Base-by-base conservation (phyloP, 2,329 filamentous ascomycete species). In the Pestalotiopsis sp. region DNA sequence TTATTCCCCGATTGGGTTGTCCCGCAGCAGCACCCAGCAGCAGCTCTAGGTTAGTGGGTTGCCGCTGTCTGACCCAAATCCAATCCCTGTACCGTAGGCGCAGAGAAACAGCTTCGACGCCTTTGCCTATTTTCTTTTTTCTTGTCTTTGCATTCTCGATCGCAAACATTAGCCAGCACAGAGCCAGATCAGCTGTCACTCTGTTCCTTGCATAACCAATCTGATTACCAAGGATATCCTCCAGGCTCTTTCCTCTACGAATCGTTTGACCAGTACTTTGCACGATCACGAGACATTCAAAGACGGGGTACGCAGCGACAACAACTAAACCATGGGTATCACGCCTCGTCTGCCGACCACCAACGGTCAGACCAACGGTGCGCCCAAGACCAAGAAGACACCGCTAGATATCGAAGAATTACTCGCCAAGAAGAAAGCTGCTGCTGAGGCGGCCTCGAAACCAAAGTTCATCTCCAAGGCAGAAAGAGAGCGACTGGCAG, bases 371-470 rank as follows among this genome's bases (percentile, higher is more conserved):
- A 26, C 6, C 26, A 69, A 67, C 52, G 59, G 68, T n/a, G 56
- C 64, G 22, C 35, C 58, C 13, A 61, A 61, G n/a, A 38, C 73
- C 75, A 76, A 6, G 44, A 67, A 57, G 61, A 44, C 61, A 3
- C 92, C 92, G 9, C 83, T 97, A 61, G 94, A 93, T 76, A 91
- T 97, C 67, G 94, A 97, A 79, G 92, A 97, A 73, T 86, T 97
- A 4, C 81, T 97, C 24, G 89, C 89, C 72, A 92, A 94, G 81
- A 97, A 97, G 84, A 93, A 92, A 76, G 93, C 93, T 70, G 91
- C 92, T 35, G 93, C 96, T 80, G 92, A 92, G 44, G 93, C 92
- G 17, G 91, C 93, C 10, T 88, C 93, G 66, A 97, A 96, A 84
- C 94, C 94, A 4, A 94, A 93, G 80, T 95, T 94, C 73, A 77